Base-by-base conservation (phyloP, 1,284 basidiomycete genomes). In the Trichosporon asahii region DNA sequence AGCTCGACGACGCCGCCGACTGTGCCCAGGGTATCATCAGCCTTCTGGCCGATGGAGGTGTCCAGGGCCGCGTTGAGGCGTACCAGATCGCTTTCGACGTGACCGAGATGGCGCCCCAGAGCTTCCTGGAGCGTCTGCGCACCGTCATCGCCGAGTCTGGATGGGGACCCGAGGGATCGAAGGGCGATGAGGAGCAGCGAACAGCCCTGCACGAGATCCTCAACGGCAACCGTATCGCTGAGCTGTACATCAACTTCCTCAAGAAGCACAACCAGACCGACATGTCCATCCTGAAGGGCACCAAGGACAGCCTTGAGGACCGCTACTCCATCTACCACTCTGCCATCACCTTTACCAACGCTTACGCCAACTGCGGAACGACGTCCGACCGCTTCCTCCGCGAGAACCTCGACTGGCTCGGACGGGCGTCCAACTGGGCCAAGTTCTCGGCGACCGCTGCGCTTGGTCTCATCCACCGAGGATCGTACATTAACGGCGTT, bases 371-470 rank as follows among this genome's bases (percentile, higher is more conserved):
- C 80, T 90, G 95, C 27, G 95, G 95, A 63, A 98, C 95, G 1
- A 94, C 94, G 0, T 95, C 94, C 2, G 95, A 98, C 77, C 82
- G 88, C 44, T 98, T 98, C 86, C 85, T 98, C 31, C 90, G 94
- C 11, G 93, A 96, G 69, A 98, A 98, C 81, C 87, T 98, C 63
- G 95, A 96, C 80, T 98, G 94, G 94, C 88, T 98, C 1, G 91
- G 89, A 27, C 87, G 93, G 71, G 95, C 95, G 2, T 91, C 90
- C 53, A 97, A 98, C 81, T 98, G 95, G 95, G 93, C 93, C 57
- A 98, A 98, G 80, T 98, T 98, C 84, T 93, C 93, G 8, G 93
- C 95, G 2, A 97, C 95, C 7, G 94, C 95, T 27, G 94, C 92
- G 8, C 89, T 98, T 27, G 95, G 95, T 76, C 92, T 98, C 66